Percentiles rank a stretch among this genome's conserved stretches.
Conservation (phyloP, 805 yeast species). For the Starmerella geochares region DNA sequence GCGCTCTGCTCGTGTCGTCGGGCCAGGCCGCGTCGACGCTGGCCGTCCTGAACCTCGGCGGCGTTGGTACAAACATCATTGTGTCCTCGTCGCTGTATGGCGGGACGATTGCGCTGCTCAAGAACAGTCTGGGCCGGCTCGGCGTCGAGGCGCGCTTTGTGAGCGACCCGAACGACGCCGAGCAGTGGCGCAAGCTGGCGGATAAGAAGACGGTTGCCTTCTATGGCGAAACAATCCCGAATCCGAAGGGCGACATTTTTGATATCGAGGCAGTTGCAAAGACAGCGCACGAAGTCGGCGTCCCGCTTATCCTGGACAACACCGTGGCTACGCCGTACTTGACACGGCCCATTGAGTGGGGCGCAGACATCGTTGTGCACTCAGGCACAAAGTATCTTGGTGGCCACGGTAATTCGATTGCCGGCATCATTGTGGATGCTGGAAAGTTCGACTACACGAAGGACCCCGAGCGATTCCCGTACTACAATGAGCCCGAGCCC, state of each 20-base stretch:
- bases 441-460: conserved; percentile 89
- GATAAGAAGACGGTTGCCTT: conserved; percentile 84
- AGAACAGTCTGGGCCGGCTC: conserved; percentile 77
- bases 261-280: conserved; percentile 56
- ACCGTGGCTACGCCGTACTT: conserved; percentile 93
- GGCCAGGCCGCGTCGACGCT: conserved; percentile 91
- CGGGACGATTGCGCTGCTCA: conserved; percentile 93
- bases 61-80: conserved; percentile 74
- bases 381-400: conserved; percentile 91
- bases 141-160: conserved; percentile 84
- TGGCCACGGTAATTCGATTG: conserved; percentile 86
- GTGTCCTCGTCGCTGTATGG: conserved; percentile 85
- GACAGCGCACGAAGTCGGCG: conserved; percentile 69
- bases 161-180: conserved; percentile 57
- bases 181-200: conserved; percentile 58
- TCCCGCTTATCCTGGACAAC: conserved; percentile 61
- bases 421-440: conserved; percentile 77
- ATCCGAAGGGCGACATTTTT: conserved; percentile 63
- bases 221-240: conserved; percentile 70
- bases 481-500: conserved; percentile 79
- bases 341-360: conserved; percentile 67
- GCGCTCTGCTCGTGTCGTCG: conserved; percentile 81
- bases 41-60: conserved; percentile 45
- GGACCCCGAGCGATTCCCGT: conserved; percentile 81
- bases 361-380: conserved; percentile 83